These are phyloP conservation scores for Aspergillus glaucus DNA, from an alignment of 2,329 filamentous ascomycete species.

Conservation along the genomic window DNA sequence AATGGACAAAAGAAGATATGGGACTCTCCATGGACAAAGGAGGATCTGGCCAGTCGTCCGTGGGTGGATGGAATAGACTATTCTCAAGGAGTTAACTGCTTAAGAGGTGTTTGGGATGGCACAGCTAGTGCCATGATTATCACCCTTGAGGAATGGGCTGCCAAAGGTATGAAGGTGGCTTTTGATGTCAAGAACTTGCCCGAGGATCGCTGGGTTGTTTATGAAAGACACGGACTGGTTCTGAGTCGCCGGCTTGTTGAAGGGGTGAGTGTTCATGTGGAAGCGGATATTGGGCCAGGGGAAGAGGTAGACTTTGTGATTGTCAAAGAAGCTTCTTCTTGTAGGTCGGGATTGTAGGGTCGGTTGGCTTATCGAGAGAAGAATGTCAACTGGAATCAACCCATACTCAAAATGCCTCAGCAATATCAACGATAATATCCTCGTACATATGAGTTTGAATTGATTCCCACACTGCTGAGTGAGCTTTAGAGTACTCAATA, in stretches of 20 bases:
- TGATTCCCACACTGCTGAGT: too few species aligned
- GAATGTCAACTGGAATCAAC: too few species aligned
- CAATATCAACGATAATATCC: too few species aligned
- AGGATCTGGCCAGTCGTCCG: constrained; percentile 29
- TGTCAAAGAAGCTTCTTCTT: not conserved
- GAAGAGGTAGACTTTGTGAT: not conserved
- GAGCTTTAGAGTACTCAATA: too few species aligned
- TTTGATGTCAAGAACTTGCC: not conserved
- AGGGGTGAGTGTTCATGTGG: not conserved
- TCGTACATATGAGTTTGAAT: too few species aligned
- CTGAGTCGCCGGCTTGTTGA: not conserved
- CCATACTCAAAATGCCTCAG: too few species aligned
- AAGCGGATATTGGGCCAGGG: not conserved
- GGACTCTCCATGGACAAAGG: constrained; percentile 24
- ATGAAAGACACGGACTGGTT: not conserved
- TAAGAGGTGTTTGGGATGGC: constrained; percentile 17
- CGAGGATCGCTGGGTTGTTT: not conserved
- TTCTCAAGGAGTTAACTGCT: constrained; percentile 16
- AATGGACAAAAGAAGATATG: constrained; percentile 34
- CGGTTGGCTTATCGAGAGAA: too few species aligned
- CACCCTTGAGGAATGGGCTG: not conserved
- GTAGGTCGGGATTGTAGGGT: too few species aligned
- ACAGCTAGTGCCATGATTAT: not conserved
- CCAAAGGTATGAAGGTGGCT: not conserved
- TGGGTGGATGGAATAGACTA: constrained; percentile 17